Evolutionary conservation across 1,139 yeast species (phyloP), one percentile per base, ranked within the genome.

Genomic region (Sugiyamaella sp.): DNA sequence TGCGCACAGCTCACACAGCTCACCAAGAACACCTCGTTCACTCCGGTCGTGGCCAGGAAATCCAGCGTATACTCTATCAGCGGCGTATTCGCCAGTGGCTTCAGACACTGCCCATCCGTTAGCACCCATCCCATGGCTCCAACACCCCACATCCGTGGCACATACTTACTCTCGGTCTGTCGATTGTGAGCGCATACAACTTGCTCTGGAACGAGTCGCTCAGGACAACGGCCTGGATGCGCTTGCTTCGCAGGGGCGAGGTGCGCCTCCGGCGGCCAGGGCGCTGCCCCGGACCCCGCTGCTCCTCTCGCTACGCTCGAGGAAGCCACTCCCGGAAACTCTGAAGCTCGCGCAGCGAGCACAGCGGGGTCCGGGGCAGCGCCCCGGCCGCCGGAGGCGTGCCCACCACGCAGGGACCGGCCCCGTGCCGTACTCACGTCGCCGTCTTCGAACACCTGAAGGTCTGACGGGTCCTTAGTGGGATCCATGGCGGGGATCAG

Each of bases 1-100:
- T 93, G 97, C 3, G 95, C n/a, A n/a, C n/a, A n/a, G n/a, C n/a
- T n/a, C n/a, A n/a, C 77, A 46, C 95, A 83, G 69, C 97, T 90
- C 80, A 91, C 86, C 57, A 93, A 74, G 67, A 81, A 89, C 2
- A 95, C 97, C 66, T 93, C 98, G 60, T 84, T 82, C 37, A 90
- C 97, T 10, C 90, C 90, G 1, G 96, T 89, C 61, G 85, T 86
- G 14, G 98, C 97, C 50, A 93, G 76, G 66, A 93, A 93, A 70
- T 93, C 99, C 52, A 93, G 75, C 1, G 99, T 95, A 68, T 95
- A 93, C 68, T 93, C 99, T 59, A 93, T 84, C 65, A 93, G 78
- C 2, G 99, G 99, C 9, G 89, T 89, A 66, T 90, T 91, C 39
- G 96, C 97, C 57, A 93, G 74, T 1, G 97, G 97, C 59, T 95